Conservation (phyloP, 1,139 yeast species). For the Scheffersomyces cryptocercus region DNA sequence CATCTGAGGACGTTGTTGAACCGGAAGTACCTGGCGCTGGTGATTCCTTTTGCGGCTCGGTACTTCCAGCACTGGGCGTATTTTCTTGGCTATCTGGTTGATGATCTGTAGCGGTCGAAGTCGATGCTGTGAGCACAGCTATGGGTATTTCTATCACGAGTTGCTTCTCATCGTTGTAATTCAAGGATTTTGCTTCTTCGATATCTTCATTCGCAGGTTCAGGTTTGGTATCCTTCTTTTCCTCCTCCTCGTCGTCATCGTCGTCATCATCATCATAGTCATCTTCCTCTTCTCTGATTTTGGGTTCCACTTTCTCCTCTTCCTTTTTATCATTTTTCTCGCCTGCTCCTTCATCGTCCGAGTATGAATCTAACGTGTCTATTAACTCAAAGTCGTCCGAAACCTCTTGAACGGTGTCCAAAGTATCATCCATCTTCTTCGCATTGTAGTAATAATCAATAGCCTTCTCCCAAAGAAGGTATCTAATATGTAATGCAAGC, state of each 20-base stretch:
- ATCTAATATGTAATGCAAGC: constrained; percentile 64
- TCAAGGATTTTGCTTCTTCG: constrained; percentile 10
- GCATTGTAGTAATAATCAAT: constrained; percentile 51
- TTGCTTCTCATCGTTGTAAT: constrained; percentile 28
- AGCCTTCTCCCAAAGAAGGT: constrained; percentile 74
- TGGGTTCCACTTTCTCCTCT: constrained; percentile 20
- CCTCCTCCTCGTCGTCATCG: constrained; percentile 32
- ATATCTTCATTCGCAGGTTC: constrained; percentile 17
- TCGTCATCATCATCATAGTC: constrained; percentile 44
- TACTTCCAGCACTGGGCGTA: constrained; percentile 3
- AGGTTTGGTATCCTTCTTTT: constrained; percentile 18
- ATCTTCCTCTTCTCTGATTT: constrained; percentile 37
- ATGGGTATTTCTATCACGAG: constrained; percentile 34
- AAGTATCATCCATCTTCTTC: constrained; percentile 28
- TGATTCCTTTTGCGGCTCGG: constrained; percentile 8
- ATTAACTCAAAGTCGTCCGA: constrained; percentile 41
- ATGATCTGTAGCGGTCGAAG: neutral
- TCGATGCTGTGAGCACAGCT: constrained; percentile 17
- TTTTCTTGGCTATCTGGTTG: constrained; percentile 4
- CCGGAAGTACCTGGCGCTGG: constrained; percentile 8
- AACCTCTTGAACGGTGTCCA: constrained; percentile 31
- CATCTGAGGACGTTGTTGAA: constrained; percentile 22
- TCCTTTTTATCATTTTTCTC: constrained; percentile 20
- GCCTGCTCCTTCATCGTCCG: constrained; percentile 16
- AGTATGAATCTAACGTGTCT: constrained; percentile 29